phyloP scores from a whole-genome alignment of 306 rosid species.

The Mucuna pruriens region DNA sequence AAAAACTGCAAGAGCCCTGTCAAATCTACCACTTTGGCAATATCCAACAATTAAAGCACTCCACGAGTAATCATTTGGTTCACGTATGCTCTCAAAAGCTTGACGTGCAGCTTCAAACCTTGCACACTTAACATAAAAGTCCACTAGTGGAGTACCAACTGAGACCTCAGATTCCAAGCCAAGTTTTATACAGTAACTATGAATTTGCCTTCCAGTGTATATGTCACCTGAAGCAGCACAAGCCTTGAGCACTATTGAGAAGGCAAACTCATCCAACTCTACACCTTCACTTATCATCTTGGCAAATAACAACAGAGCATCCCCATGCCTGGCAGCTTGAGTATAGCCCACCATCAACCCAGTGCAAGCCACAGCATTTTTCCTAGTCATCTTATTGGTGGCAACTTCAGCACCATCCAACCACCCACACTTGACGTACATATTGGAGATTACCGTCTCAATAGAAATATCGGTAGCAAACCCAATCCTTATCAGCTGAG shows the following conservation, averaged over 20 bases:
- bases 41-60: conserved; percentile 62
- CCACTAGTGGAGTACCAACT: conserved; percentile 72
- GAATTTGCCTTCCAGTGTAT: conserved; percentile 55
- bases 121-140: conserved; percentile 63
- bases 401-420: conserved; percentile 57
- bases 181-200: conserved; percentile 54
- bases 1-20: conserved; percentile 52
- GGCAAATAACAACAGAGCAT: conserved; percentile 51
- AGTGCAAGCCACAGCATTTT: conserved; percentile 62
- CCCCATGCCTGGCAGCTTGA: conserved; percentile 46
- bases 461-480: conserved; percentile 37
- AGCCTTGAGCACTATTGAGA: conserved; percentile 62
- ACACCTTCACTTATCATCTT: conserved; percentile 54
- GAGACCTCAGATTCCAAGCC: conserved; percentile 66
- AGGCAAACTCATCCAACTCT: conserved; percentile 60
- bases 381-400: conserved; percentile 49
- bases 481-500: conserved; percentile 55
- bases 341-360: conserved; percentile 68
- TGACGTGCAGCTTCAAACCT: conserved; percentile 52
- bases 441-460: conserved; percentile 51
- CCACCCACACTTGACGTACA: conserved; percentile 69
- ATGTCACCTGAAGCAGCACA: conserved; percentile 59
- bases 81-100: conserved; percentile 55
- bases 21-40: conserved; percentile 63
- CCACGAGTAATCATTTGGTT: conserved; percentile 70